Percentiles rank a stretch among this genome's conserved stretches.
phyloP scores from a whole-genome alignment of 2,329 filamentous ascomycete genomes.

The Mycosphaerella sp. region DNA sequence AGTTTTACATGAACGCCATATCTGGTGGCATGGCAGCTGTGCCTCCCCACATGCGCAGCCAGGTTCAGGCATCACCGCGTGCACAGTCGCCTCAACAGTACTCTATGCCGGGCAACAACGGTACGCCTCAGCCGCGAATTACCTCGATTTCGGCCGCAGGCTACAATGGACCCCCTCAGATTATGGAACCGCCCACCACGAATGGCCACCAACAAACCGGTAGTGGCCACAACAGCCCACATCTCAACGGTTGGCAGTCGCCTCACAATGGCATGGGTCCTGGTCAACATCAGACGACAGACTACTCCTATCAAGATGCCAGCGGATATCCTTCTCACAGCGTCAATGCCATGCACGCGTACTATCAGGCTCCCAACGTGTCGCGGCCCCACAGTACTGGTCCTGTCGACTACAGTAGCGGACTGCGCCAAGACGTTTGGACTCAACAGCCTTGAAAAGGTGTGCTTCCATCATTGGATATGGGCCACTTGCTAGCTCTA shows the following conservation, averaged over 20 bases:
- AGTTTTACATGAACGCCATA: slow-evolving; percentile 74
- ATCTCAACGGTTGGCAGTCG: slow-evolving; percentile 82
- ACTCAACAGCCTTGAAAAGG: slow-evolving; percentile 33
- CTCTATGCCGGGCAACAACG: slow-evolving; percentile 50
- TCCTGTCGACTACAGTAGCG: slow-evolving; percentile 51
- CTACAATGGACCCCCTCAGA: slow-evolving; percentile 70
- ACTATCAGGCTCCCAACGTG: slow-evolving; percentile 62
- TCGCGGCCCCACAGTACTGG: slow-evolving; percentile 69
- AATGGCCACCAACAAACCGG: slow-evolving; percentile 67
- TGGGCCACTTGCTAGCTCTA: neutral
- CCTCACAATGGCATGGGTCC: slow-evolving; percentile 69
- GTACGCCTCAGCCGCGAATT: slow-evolving; percentile 46
- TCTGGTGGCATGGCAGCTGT: slow-evolving; percentile 48
- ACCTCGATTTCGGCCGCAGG: slow-evolving; percentile 71
- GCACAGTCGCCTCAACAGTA: slow-evolving; percentile 56
- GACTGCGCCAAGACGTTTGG: slow-evolving; percentile 47
- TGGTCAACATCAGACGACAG: slow-evolving; percentile 57
- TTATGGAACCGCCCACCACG: slow-evolving; percentile 72
- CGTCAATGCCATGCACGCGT: slow-evolving; percentile 62
- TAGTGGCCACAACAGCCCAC: slow-evolving; percentile 77
- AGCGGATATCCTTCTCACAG: slow-evolving; percentile 38
- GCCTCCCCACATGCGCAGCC: slow-evolving; percentile 72
- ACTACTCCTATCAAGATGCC: slow-evolving; percentile 65
- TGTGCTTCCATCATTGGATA: neutral
- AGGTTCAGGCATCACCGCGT: slow-evolving; percentile 64